Evolutionary conservation across 192 early-diverging fungal genomes (phyloP).

Genomic region (Entomortierella lignicola): DNA sequence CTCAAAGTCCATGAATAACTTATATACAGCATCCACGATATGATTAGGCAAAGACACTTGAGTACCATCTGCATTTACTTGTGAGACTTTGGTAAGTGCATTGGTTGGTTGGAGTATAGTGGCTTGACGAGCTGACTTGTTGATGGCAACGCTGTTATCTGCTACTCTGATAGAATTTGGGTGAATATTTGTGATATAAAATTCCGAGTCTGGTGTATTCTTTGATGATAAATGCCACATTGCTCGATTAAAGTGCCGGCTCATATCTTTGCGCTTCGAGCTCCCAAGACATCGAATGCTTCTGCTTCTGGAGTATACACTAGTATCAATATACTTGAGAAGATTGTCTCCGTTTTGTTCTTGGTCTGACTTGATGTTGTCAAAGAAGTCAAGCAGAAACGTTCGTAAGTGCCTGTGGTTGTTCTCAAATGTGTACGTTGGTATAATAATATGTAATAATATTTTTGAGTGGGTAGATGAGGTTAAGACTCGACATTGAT

Average conservation of each 20-base stretch:
- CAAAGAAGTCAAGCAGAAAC: conserved; percentile 11
- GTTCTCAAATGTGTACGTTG: conserved; percentile 14
- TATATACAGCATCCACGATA: conserved; percentile 15
- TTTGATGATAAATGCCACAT: conserved; percentile 15
- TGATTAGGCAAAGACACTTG: background rate
- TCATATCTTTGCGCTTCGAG: conserved; percentile 1
- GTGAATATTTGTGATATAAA: conserved; percentile 14
- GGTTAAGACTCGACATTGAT: conserved; percentile 11
- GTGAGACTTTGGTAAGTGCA: too few relatives aligned
- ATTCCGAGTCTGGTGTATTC: conserved; percentile 9
- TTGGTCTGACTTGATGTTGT: background rate
- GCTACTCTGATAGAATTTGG: conserved; percentile 5
- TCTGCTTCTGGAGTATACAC: conserved; percentile 14
- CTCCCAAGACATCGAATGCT: conserved; percentile 22
- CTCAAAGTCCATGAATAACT: background rate
- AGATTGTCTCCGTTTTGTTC: background rate
- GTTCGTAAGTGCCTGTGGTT: conserved; percentile 15
- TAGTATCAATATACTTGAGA: conserved; percentile 12
- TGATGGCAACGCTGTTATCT: background rate
- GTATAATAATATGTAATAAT: conserved; percentile 16
- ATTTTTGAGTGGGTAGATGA: background rate
- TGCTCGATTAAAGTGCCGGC: background rate
- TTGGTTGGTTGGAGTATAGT: background rate
- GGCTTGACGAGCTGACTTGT: background rate
- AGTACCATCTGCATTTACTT: background rate